Base-by-base conservation (phyloP, 164 flowering plant species). In the Stephania japonica region DNA sequence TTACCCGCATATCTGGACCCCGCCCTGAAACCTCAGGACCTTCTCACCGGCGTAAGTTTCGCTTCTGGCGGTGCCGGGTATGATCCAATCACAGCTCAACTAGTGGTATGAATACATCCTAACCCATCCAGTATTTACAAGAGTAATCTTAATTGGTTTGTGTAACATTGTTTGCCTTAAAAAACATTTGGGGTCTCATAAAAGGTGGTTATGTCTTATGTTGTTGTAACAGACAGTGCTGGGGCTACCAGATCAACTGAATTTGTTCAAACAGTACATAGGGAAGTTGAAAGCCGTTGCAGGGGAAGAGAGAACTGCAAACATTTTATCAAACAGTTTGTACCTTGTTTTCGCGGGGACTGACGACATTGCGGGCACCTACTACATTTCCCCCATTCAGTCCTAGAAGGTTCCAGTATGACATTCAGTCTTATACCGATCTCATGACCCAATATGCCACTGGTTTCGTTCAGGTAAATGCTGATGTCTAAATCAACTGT, bases 11-110 rank as follows among this genome's bases (percentile, higher is more conserved):
- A 89, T 76, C 77, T 90, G 76, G 94, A 93, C 68, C 87, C 84
- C 5, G 78, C 59, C 0, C 84, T 90, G 1, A 84, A 82, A 78
- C 70, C 71, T 7, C 78, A 82, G 5, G 98, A 93, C 65, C 77
- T 91, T 1, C 74, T 81, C 75, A 87, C 86, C 0, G 97, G 98
- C 47, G 94, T 89, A 21, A 89, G 93, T 70, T 91, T 93, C 65
- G 97, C 98, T 21, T 93, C 97, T 0, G 98, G 90, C 5, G 90
- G 84, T 14, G 71, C 91, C 4, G 98, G 98, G 23, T 88, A 68
- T 62, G 97, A 93, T 70, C 83, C 84, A 8, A 76, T 81, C 67
- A 71, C 73, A n/a, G 16, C 66, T 61, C 26, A 61, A 71, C 1
- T 71, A n/a, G 66, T 61, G 73, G 73, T 71, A 61, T 7, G 6